Evolutionary conservation across 352 stramenopile genomes (phyloP), one percentile per base, ranked within the genome.

Genomic region (Plasmopara halstedii): DNA sequence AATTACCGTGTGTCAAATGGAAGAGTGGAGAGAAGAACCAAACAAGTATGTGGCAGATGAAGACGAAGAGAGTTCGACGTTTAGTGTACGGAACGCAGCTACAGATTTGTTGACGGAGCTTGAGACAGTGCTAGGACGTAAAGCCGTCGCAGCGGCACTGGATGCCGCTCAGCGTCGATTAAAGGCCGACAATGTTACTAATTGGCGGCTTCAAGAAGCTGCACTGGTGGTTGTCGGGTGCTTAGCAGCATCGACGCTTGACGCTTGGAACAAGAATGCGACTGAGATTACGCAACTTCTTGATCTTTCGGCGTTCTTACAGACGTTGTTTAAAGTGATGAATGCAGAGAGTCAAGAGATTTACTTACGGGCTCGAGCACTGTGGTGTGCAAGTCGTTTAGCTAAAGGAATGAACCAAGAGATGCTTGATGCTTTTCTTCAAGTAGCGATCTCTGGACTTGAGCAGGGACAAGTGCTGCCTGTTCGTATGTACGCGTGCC

Each of bases 41-140:
- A 89, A 92, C 59, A 81, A 87, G 56, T 92, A 89, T 53, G 69
- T 92, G 13, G 77, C 77, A 0, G 81, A 92, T 37, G 81, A 92
- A 59, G 81, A 92, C 46, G 81, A 92, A 51, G 75, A 89, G 42
- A 87, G 75, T 26, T 50, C 87, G n/a, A 53, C 73, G 35, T 87
- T 86, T 55, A 89, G 76, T 48, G 68, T 89, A 13, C 81, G 81
- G 22, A 88, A 84, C 35, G 73, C 74, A 36, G 77, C 68, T 19
- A 75, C 62, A 1, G 77, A 89, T 32, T 47, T 92, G 14, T 49
- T 92, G 0, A 55, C 53, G 0, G 77, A 89, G 56, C 36, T 89
- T 4, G 77, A 92, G 33, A 56, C 59, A 18, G 70, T 83, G 20
- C 54, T 92, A 2, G 77, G 81, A 26, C 63, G 67, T 0, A 85